Conservation (phyloP, 805 yeast genomes). For the Saccharomyces kudriavzevii region DNA sequence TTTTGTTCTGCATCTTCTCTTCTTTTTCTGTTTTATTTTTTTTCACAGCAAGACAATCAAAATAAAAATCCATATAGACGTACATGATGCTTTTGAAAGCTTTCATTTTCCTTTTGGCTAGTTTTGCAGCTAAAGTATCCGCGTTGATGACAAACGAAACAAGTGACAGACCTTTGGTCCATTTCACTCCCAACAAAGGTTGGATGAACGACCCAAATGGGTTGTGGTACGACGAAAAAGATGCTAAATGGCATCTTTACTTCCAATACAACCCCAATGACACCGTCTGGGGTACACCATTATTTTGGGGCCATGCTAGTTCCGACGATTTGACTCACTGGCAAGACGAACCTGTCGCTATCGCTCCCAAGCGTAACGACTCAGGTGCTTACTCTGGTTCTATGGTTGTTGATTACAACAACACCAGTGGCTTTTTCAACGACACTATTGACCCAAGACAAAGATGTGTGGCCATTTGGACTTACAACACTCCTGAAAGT, state of each 20-base stretch:
- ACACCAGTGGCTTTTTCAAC: slow-evolving; percentile 32
- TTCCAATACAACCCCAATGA: slow-evolving; percentile 34
- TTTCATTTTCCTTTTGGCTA: background rate
- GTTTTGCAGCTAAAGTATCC: background rate
- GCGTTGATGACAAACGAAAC: background rate
- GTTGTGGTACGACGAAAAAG: slow-evolving; percentile 28
- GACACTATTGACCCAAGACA: slow-evolving; percentile 22
- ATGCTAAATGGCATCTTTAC: slow-evolving; percentile 31
- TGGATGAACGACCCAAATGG: slow-evolving; percentile 44
- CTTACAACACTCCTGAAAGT: slow-evolving; percentile 20
- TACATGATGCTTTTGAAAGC: background rate
- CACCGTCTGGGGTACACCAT: slow-evolving; percentile 29
- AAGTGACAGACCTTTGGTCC: slow-evolving; percentile 17
- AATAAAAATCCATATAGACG: background rate
- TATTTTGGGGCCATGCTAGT: slow-evolving; percentile 38
- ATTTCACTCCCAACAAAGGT: slow-evolving; percentile 31
- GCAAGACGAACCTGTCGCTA: slow-evolving; percentile 30
- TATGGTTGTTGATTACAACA: slow-evolving; percentile 32
- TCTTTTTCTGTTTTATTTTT: background rate
- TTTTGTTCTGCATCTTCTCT: background rate
- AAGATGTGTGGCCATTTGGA: slow-evolving; percentile 34
- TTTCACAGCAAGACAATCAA: background rate
- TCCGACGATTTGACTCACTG: slow-evolving; percentile 31
- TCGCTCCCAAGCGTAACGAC: slow-evolving; percentile 22
- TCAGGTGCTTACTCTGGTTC: slow-evolving; percentile 34